A percentile compares a stretch with the other conserved stretches of the same genome.
Conservation (phyloP, 306 rosid genomes). For the Senna siamea region DNA sequence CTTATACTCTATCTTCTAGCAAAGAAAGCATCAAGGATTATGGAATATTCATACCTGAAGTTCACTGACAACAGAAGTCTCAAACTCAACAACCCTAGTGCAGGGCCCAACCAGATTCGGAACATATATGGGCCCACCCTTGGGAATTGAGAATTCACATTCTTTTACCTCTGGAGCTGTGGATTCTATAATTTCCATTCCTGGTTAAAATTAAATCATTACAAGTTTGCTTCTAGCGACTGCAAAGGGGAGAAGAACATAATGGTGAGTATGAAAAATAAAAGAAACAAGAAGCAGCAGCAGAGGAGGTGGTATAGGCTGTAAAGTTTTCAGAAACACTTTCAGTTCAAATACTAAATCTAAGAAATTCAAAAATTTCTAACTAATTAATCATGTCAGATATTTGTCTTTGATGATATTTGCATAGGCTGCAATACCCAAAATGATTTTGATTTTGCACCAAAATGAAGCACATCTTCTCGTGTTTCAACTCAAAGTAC, state of each 20-base stretch:
- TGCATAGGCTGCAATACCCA: neutral
- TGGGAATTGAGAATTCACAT: slow-evolving; percentile 47
- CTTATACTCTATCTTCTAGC: neutral
- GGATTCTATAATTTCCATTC: slow-evolving; percentile 36
- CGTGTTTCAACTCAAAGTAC: neutral
- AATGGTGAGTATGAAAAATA: neutral
- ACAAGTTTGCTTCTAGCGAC: neutral
- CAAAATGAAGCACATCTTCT: neutral
- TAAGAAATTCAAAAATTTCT: neutral
- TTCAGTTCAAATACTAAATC: neutral
- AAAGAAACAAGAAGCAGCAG: neutral
- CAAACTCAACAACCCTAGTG: slow-evolving; percentile 59
- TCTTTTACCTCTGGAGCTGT: slow-evolving; percentile 36
- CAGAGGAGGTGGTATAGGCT: neutral
- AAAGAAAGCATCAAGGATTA: neutral
- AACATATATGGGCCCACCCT: slow-evolving; percentile 86
- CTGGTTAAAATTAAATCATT: neutral
- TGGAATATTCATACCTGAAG: slow-evolving; percentile 57
- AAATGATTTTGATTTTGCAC: neutral
- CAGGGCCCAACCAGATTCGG: slow-evolving; percentile 60
- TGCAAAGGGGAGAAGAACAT: neutral
- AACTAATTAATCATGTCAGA: neutral
- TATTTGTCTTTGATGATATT: neutral
- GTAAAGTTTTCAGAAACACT: neutral
- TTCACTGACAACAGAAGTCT: slow-evolving; percentile 51